Evolutionary conservation across 495 filamentous ascomycete species (phyloP).

Genomic region (Darksidea phi): DNA sequence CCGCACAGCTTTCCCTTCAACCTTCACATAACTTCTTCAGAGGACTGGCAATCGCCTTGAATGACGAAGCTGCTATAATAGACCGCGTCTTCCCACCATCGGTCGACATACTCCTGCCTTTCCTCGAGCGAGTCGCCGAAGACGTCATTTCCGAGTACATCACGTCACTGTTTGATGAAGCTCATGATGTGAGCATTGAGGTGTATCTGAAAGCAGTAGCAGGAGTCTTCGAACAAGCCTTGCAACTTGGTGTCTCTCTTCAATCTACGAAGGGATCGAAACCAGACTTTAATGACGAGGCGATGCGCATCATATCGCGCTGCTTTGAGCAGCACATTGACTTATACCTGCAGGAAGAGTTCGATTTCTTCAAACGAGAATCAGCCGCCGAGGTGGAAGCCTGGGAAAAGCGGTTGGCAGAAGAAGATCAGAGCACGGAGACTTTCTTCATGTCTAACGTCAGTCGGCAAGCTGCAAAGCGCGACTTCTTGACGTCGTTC

Average conservation of each 20-base stretch:
- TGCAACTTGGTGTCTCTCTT: conserved; percentile 70
- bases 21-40: conserved; percentile 82
- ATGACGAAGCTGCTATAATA: conserved; percentile 81
- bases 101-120: conserved; percentile 67
- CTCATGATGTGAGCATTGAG: conserved; percentile 71
- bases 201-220: conserved; percentile 84
- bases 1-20: conserved; percentile 65
- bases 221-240: conserved; percentile 78
- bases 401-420: conserved; percentile 90
- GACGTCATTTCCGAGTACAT: conserved; percentile 85
- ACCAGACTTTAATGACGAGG: conserved; percentile 55
- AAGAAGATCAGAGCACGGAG: conserved; percentile 86
- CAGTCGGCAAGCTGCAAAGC: conserved; percentile 91
- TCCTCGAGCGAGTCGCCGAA: conserved; percentile 78
- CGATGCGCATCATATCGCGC: conserved; percentile 60
- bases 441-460: conserved; percentile 93
- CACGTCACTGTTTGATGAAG: conserved; percentile 83
- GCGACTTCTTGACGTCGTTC: conserved; percentile 93
- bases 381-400: conserved; percentile 73
- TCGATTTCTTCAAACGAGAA: conserved; percentile 74
- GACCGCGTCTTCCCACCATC: conserved; percentile 81
- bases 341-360: conserved; percentile 87
- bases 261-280: conserved; percentile 60
- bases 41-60: conserved; percentile 66
- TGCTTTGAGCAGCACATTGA: conserved; percentile 92